Evolutionary conservation across 208 protist species (phyloP).

Genomic region (Histomonas meleagridis): DNA sequence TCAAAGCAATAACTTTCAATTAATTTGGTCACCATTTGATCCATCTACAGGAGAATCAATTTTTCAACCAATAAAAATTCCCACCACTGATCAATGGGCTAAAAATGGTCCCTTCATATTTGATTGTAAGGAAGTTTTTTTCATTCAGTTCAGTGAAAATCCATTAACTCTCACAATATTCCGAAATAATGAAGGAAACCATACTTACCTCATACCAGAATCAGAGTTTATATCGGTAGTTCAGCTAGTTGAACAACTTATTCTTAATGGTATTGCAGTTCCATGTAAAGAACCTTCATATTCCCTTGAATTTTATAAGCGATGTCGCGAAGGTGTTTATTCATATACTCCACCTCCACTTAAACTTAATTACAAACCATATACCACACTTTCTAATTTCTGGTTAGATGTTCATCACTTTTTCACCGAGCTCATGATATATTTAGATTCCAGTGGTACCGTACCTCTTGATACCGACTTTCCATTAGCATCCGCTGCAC

Average conservation of each 20-base stretch:
- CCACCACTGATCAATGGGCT: too few relatives aligned
- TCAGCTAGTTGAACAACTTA: background rate
- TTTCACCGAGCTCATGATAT: background rate
- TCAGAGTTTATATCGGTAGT: background rate
- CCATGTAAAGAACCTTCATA: background rate
- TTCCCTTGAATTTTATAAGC: background rate
- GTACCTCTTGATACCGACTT: background rate
- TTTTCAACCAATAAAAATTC: too few relatives aligned
- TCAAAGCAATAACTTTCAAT: too few relatives aligned
- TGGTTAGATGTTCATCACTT: background rate
- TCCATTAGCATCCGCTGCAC: background rate
- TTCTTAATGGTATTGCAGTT: slow-evolving; percentile 1
- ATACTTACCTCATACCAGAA: background rate
- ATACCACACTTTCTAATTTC: background rate
- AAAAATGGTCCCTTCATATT: background rate
- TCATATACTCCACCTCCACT: background rate
- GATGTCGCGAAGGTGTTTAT: background rate
- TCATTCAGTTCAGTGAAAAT: background rate
- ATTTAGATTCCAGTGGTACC: background rate
- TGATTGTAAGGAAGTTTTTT: background rate
- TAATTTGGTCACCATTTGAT: too few relatives aligned
- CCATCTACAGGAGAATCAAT: too few relatives aligned
- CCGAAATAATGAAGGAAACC: too few relatives aligned
- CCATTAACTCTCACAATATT: background rate
- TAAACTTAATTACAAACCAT: background rate